phyloP scores from a whole-genome alignment of 2,329 filamentous ascomycete genomes.

The Basipetospora sp. region DNA sequence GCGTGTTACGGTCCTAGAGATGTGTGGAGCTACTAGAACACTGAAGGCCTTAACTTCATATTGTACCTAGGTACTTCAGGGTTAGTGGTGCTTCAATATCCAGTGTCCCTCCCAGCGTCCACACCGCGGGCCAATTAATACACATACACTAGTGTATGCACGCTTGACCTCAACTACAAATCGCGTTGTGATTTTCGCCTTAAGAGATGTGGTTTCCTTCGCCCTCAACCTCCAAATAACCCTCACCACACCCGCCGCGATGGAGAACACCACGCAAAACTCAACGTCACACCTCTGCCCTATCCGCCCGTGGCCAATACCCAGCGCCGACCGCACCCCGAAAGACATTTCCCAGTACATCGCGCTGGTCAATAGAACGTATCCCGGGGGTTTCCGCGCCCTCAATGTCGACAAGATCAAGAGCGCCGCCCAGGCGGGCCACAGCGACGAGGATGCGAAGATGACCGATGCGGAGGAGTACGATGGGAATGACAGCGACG shows the following conservation, averaged over 20 bases:
- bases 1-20: too few species aligned
- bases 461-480: conserved; percentile 33
- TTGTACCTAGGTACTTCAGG: too few species aligned
- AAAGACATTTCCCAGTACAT: conserved; percentile 61
- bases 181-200: background rate
- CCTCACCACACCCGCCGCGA: background rate
- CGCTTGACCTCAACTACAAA: too few species aligned
- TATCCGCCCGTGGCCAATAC: conserved; percentile 15
- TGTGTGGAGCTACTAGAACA: too few species aligned
- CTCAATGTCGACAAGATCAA: conserved; percentile 60
- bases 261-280: background rate
- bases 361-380: conserved; percentile 60
- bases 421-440: conserved; percentile 34
- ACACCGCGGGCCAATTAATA: too few species aligned
- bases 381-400: conserved; percentile 61
- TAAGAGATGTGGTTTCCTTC: too few species aligned
- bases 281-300: conserved; percentile 6
- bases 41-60: too few species aligned
- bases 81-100: too few species aligned
- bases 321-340: conserved; percentile 39
- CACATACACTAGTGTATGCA: too few species aligned
- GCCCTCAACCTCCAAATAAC: background rate
- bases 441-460: conserved; percentile 29
- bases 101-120: too few species aligned
- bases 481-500: conserved; percentile 27